phyloP scores from a whole-genome alignment of 2,329 filamentous ascomycete species.

The Pezicula radicicola region DNA sequence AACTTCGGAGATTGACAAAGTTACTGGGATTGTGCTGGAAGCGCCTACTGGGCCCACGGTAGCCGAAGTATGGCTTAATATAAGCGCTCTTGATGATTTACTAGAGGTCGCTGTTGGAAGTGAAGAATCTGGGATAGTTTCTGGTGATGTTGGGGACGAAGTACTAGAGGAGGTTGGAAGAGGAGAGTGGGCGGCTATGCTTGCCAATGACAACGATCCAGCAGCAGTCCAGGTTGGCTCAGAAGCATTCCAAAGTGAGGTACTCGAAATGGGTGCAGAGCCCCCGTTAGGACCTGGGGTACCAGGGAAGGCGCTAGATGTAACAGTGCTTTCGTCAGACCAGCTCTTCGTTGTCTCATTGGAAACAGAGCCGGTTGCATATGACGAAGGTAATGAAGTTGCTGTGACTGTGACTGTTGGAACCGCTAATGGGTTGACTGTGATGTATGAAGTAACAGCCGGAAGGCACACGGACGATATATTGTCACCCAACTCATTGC shows the following conservation, averaged over 20 bases:
- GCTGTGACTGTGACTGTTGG: too few relatives aligned
- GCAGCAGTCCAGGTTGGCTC: background rate
- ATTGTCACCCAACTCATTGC: too few relatives aligned
- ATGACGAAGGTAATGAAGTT: too few relatives aligned
- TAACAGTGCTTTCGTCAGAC: background rate
- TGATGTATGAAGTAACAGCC: too few relatives aligned
- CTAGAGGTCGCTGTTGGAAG: background rate
- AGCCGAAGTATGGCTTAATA: too few relatives aligned
- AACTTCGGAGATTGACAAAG: too few relatives aligned
- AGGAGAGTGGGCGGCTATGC: background rate
- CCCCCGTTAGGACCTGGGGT: background rate
- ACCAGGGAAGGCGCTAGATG: background rate
- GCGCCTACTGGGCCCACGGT: too few relatives aligned
- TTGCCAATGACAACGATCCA: background rate
- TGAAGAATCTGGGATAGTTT: too few relatives aligned
- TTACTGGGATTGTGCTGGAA: too few relatives aligned
- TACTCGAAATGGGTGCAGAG: background rate
- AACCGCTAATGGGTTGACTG: too few relatives aligned
- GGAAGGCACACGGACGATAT: too few relatives aligned
- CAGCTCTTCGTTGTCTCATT: background rate
- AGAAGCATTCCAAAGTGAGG: background rate
- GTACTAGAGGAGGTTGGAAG: background rate
- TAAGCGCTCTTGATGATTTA: background rate
- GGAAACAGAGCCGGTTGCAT: background rate
- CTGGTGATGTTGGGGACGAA: too few relatives aligned